Base-by-base conservation (phyloP, 306 rosid species). In the Prunus kanzakura region DNA sequence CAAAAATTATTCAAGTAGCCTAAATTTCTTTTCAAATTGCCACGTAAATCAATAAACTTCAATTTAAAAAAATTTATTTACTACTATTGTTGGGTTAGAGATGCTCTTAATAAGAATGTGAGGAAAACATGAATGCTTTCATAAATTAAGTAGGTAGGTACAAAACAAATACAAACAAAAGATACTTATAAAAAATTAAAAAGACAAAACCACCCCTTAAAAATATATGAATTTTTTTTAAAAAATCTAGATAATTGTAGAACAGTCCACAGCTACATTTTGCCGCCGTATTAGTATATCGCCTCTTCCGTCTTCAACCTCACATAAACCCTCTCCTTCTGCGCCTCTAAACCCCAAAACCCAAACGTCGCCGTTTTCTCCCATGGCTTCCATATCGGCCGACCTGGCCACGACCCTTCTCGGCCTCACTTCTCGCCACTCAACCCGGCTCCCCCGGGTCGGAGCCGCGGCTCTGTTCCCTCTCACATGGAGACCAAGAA, bases 401-500 rank as follows among this genome's bases (percentile, higher is more conserved):
- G 87, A 90, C 68, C 51, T 87, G 3, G 88, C 93, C 8, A 82
- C 96, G n/a, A 77, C 76, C 77, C 73, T 92, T 71, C 19, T 87
- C 23, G 68, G 72, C 68, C 66, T 81, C 15, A 76, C 89, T 45
- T 87, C 75, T 64, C 87, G 83, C 25, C 82, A 73, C 58, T 78
- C 84, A 4, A 84, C 57, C 80, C 79, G 64, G 22, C 65, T 88
- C 71, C 73, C 80, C 6, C 72, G 81, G 46, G 49, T 90, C 54
- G 84, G 71, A 67, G 65, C 88, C 68, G 29, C 81, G 20, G 50
- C 78, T 32, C 71, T 25, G 3, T 68, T 82, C 35, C 89, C 92
- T 62, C 49, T 79, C 27, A 18, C 75, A 0, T 67, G 80, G 82
- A 67, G 80, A 49, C 50, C 86, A 3, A 75, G 14, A 35, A 41